phyloP scores from a whole-genome alignment of 768 basidiomycete species.

The Amylocystis lapponica region DNA sequence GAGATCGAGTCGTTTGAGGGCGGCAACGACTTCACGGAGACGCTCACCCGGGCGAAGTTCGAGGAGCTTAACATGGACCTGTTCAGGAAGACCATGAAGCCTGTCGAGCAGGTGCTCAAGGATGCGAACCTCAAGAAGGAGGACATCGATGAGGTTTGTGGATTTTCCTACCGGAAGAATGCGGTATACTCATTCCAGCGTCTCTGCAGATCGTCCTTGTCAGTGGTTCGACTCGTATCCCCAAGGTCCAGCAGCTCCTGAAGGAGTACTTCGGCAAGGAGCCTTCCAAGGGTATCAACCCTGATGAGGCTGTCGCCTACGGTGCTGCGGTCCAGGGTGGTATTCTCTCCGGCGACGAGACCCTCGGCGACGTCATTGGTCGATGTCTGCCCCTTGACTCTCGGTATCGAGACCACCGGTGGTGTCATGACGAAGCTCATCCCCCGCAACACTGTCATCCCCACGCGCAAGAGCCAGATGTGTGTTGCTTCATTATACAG shows the following conservation, averaged over 20 bases:
- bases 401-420: slow-evolving; percentile 57
- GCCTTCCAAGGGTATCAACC: slow-evolving; percentile 95
- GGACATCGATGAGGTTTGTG: slow-evolving; percentile 84
- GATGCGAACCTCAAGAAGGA: slow-evolving; percentile 96
- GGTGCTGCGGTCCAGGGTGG: slow-evolving; percentile 97
- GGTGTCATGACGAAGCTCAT: slow-evolving; percentile 55
- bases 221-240: slow-evolving; percentile 96
- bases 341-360: slow-evolving; percentile 89
- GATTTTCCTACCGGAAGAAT: background rate
- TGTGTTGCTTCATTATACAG: too few species aligned
- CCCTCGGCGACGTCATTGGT: slow-evolving; percentile 83
- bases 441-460: slow-evolving; percentile 52
- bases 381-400: slow-evolving; percentile 68
- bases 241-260: slow-evolving; percentile 95
- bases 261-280: slow-evolving; percentile 96
- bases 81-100: slow-evolving; percentile 97
- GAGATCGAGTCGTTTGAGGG: slow-evolving; percentile 90
- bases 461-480: slow-evolving; percentile 50
- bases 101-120: slow-evolving; percentile 95
- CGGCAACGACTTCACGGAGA: slow-evolving; percentile 93
- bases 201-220: too few species aligned
- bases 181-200: slow-evolving; percentile 35
- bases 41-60: slow-evolving; percentile 93
- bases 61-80: slow-evolving; percentile 96
- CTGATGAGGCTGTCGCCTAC: slow-evolving; percentile 95